Evolutionary conservation across 208 protist species (phyloP).

Genomic region (Trypanosoma boissoni): DNA sequence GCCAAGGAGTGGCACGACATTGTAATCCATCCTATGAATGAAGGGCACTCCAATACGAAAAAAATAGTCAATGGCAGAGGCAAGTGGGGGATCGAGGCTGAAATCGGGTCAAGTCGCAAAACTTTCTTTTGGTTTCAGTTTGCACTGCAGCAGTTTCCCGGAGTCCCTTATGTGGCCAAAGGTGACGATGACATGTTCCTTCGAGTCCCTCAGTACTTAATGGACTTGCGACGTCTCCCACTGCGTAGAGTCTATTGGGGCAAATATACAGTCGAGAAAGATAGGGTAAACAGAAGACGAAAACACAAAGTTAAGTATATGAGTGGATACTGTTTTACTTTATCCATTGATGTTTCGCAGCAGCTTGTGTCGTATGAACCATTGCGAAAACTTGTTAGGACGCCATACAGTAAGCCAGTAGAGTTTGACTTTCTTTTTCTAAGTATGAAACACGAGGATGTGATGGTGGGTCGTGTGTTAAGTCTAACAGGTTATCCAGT

Average conservation of each 20-base stretch:
- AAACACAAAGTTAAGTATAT: not conserved
- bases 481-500: not conserved
- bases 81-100: constrained; percentile 24
- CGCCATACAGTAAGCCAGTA: not conserved
- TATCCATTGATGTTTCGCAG: not conserved
- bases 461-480: constrained; percentile 1
- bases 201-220: constrained; percentile 49
- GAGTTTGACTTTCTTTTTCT: not conserved
- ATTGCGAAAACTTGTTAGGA: not conserved
- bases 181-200: constrained; percentile 54
- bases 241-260: constrained; percentile 10
- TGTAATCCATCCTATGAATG: constrained; percentile 21
- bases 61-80: not conserved
- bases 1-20: constrained; percentile 31
- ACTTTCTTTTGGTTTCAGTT: constrained; percentile 38
- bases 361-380: not conserved
- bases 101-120: constrained; percentile 43
- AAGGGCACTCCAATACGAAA: not conserved
- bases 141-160: constrained; percentile 32
- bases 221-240: constrained; percentile 28
- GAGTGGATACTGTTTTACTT: not conserved
- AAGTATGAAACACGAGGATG: not conserved
- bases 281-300: not conserved
- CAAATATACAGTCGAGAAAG: not conserved
- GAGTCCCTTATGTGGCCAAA: constrained; percentile 40